A percentile compares a stretch with the other conserved stretches of the same genome.
Evolutionary conservation across 805 yeast genomes (phyloP).

Genomic region (Suhomyces sp.): DNA sequence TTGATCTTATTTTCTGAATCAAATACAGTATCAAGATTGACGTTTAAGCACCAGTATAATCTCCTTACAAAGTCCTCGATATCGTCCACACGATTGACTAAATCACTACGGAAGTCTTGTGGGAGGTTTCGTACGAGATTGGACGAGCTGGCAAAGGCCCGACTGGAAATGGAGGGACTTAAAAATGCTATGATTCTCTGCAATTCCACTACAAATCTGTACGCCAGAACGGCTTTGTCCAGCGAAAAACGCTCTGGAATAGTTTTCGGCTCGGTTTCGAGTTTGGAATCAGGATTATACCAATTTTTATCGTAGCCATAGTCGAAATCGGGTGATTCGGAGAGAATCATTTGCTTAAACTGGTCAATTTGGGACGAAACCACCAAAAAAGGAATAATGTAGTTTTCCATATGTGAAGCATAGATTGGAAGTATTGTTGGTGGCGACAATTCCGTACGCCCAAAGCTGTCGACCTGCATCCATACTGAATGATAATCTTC

Average conservation of each 20-base stretch:
- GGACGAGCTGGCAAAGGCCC: slow-evolving; percentile 22
- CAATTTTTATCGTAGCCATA: slow-evolving; percentile 16
- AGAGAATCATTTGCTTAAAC: slow-evolving; percentile 17
- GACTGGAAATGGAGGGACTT: slow-evolving; percentile 9
- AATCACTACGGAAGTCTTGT: slow-evolving; percentile 15
- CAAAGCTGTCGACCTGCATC: background rate
- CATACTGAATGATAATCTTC: background rate
- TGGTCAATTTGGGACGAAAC: slow-evolving; percentile 24
- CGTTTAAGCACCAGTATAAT: slow-evolving; percentile 8
- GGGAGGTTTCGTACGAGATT: slow-evolving; percentile 16
- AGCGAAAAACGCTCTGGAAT: slow-evolving; percentile 6
- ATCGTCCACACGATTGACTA: slow-evolving; percentile 17
- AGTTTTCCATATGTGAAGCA: slow-evolving; percentile 19
- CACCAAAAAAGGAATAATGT: slow-evolving; percentile 26
- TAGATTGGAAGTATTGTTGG: slow-evolving; percentile 17
- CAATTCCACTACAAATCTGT: slow-evolving; percentile 17
- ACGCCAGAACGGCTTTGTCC: slow-evolving; percentile 7
- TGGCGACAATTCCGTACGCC: slow-evolving; percentile 1
- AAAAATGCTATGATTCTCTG: slow-evolving; percentile 24
- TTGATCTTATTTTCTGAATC: slow-evolving; percentile 6
- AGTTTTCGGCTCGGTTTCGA: background rate
- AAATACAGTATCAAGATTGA: background rate
- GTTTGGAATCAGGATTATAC: slow-evolving; percentile 13
- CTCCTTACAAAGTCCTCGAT: slow-evolving; percentile 15
- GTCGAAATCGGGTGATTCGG: slow-evolving; percentile 6